Evolutionary conservation across 192 early-diverging fungal species (phyloP).

Genomic region (Phlyctochytrium arcticum): DNA sequence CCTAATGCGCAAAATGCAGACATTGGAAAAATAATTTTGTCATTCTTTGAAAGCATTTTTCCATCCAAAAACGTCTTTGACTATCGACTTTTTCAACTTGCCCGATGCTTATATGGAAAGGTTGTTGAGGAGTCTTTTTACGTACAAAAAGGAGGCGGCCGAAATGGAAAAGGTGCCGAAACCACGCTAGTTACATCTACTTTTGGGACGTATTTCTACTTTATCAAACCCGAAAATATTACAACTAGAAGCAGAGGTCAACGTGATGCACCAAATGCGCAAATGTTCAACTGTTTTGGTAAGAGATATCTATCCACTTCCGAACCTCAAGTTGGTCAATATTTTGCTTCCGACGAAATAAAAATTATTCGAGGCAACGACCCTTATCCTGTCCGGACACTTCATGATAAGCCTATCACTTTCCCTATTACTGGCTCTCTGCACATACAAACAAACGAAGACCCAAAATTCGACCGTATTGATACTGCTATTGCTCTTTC

Average conservation of each 20-base stretch:
- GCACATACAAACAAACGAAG: conserved; percentile 18
- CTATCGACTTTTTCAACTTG: neutral
- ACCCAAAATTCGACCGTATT: conserved; percentile 4
- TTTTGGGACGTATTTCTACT: conserved; percentile 3
- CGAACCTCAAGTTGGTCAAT: neutral
- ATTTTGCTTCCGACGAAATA: conserved; percentile 1
- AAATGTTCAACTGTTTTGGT: conserved; percentile 8
- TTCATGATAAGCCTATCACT: conserved; percentile 16
- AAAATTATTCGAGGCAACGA: conserved; percentile 4
- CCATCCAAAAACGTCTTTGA: neutral
- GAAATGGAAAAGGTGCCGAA: conserved; percentile 22
- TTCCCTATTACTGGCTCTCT: conserved; percentile 7
- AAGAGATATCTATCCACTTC: conserved; percentile 1
- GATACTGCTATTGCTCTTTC: neutral
- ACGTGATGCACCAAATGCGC: conserved; percentile 2
- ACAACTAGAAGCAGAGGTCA: neutral
- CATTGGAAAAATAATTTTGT: neutral
- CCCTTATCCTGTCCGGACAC: neutral
- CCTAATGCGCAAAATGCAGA: neutral
- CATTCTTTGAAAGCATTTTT: conserved; percentile 10
- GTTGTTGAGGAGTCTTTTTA: conserved; percentile 6
- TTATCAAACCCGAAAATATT: neutral
- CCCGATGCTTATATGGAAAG: neutral
- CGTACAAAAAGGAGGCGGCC: conserved; percentile 1
- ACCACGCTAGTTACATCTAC: neutral